Conservation (phyloP, 2,329 filamentous ascomycete species). For the Ascochyta clinopodiicola region DNA sequence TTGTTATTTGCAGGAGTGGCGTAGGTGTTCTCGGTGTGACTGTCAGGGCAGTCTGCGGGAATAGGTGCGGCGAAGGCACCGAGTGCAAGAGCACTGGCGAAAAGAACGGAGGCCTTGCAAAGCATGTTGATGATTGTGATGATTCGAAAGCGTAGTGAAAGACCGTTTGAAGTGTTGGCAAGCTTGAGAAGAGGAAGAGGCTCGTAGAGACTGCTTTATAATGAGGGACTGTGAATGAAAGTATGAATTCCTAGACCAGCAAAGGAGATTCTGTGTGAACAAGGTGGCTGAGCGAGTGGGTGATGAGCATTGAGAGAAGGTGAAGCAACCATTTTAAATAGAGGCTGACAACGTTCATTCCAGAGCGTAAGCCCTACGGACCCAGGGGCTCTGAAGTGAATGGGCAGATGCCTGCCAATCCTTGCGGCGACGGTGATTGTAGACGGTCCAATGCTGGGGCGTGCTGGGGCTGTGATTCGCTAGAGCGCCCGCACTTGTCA, state of each 20-base stretch:
- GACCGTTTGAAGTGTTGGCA: neutral
- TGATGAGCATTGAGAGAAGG: constrained; percentile 3
- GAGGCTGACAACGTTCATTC: constrained; percentile 7
- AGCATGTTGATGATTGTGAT: constrained; percentile 30
- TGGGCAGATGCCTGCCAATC: constrained; percentile 7
- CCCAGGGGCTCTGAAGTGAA: constrained; percentile 6
- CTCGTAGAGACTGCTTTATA: constrained; percentile 4
- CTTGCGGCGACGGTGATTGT: constrained; percentile 16
- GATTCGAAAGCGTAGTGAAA: neutral
- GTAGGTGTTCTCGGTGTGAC: neutral
- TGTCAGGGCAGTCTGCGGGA: constrained; percentile 12
- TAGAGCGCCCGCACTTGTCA: constrained; percentile 1
- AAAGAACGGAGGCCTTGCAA: constrained; percentile 28
- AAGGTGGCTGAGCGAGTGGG: constrained; percentile 12
- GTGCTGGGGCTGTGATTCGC: constrained; percentile 10
- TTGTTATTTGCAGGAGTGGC: constrained; percentile 7
- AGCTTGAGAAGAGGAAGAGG: neutral
- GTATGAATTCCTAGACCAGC: constrained; percentile 16
- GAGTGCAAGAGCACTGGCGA: constrained; percentile 48
- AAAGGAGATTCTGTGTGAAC: constrained; percentile 15
- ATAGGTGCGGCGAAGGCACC: constrained; percentile 36
- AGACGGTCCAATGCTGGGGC: constrained; percentile 6
- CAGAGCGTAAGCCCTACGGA: neutral
- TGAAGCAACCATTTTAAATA: constrained; percentile 13
- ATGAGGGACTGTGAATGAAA: constrained; percentile 14